Evolutionary conservation across 352 stramenopile genomes (phyloP), one percentile per base, ranked within the genome.

Genomic region (Plasmopara muralis): DNA sequence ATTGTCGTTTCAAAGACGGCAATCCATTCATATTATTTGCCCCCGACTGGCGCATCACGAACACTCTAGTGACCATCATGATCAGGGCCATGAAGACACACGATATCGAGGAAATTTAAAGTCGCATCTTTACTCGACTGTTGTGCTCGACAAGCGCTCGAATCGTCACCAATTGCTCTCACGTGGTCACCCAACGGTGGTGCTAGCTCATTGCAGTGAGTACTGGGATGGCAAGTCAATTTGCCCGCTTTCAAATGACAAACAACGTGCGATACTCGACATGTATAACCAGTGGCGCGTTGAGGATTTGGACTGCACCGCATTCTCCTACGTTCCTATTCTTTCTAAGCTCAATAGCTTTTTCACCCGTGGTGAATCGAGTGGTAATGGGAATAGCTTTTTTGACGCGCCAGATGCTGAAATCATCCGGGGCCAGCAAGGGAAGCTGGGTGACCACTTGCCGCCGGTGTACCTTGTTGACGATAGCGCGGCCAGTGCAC

Each of bases 251-350:
- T 89, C 75, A 51, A 80, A 47, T 31, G 83, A 94, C 15, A 92
- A 88, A 56, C 70, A 86, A 38, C 79, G 77, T 6, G 56, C 67
- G 14, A 94, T 94, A 43, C 62, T 91, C 14, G 83, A 94, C 15
- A 92, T 94, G 82, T 94, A 92, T 61, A 87, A 91, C 49, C 83
- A 94, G 44, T 94, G 83, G 83, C 77, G 80, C 9, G 81, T 90
- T 12, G 83, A 94, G 63, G 83, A 94, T 48, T 50, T 94, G 16
- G 83, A 92, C 43, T 90, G 79, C 46, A 81, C 88, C 10, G 83
- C 83, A 9, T 72, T 93, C n/a, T 85, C 78, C 5, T 93, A 91
- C 35, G 83, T 87, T 0, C 83, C 83, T 0, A 75, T 93, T 6
- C 70, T 75, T 5, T 78, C 87, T 55, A 91, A 90, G 51, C 50